These are phyloP conservation scores for Pascua sp. DNA, from an alignment of 1,284 basidiomycete species.

Conservation along the genomic window DNA sequence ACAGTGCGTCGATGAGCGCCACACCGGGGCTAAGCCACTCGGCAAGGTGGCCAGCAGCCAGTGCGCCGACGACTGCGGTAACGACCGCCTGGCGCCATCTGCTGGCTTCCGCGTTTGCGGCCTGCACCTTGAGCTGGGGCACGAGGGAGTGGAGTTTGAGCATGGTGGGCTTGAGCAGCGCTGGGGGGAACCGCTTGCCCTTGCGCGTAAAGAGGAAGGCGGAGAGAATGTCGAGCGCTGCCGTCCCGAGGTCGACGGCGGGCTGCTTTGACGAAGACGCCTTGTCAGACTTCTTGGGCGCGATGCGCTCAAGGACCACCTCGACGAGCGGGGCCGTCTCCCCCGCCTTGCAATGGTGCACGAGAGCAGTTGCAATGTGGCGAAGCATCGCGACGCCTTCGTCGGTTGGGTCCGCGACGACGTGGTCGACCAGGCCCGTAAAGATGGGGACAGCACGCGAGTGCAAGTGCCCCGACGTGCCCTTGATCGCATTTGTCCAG, in stretches of 20 bases:
- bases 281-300: conserved; percentile 8
- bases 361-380: conserved; percentile 64
- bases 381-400: conserved; percentile 45
- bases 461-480: conserved; percentile 71
- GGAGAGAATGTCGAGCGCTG: conserved; percentile 35
- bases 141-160: conserved; percentile 28
- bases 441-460: conserved; percentile 67
- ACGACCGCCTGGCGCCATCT: conserved; percentile 32
- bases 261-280: conserved; percentile 13
- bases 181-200: conserved; percentile 53
- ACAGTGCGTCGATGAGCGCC: conserved; percentile 42
- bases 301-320: conserved; percentile 30
- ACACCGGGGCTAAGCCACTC: conserved; percentile 51
- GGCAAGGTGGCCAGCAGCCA: conserved; percentile 45
- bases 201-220: conserved; percentile 52
- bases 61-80: conserved; percentile 28
- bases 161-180: conserved; percentile 50
- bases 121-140: conserved; percentile 10
- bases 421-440: conserved; percentile 51
- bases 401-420: conserved; percentile 33
- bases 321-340: conserved; percentile 63
- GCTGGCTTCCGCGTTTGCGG: conserved; percentile 1
- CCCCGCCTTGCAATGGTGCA: conserved; percentile 69
- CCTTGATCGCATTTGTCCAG: conserved; percentile 37
- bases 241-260: conserved; percentile 10